Base-by-base conservation (phyloP, 768 basidiomycete species). In the Termitomyces sp. region DNA sequence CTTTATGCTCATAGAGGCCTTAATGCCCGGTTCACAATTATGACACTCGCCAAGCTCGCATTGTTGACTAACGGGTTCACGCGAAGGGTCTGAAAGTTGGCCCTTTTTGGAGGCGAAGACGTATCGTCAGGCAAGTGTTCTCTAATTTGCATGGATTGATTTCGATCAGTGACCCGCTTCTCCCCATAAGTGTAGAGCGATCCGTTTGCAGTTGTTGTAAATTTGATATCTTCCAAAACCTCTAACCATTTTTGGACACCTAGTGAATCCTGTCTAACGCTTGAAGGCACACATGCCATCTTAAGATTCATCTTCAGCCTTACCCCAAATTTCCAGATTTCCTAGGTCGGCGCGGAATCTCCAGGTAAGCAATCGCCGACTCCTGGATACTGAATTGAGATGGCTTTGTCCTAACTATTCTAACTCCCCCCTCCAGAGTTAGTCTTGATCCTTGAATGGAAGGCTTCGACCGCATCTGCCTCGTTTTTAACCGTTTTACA, bases 241-340 rank as follows among this genome's bases (percentile, higher is more conserved):
- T 51, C 75, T 78, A 78, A 76, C 77, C 77, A 68, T 72, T 74
- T 77, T 68, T 67, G 72, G 77, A 59, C 65, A 64, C 66, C 63
- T 63, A 65, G 64, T 71, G 62, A 65, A 63, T 70, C 65, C 65
- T 74, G 73, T 70, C 73, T 74, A 69, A 69, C 65, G 67, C 64
- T 65, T 68, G 70, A 71, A 75, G 72, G 75, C 72, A 77, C 73
- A 64, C 71, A 65, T 53, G 57, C 68, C 69, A 76, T 76, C 74
- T 73, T 60, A 60, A 74, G 74, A 76, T 77, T 70, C 71, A 66
- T 63, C 61, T 63, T 59, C 60, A 68, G 58, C 59, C 53, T 67
- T 66, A 65, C 69, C 72, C 74, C 69, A 72, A 75, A 70, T 72
- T 72, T 57, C 53, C 49, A 61, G 56, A 63, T 61, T 60, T 39